Conservation (phyloP, 2,329 filamentous ascomycete species). For the Claviceps africana region DNA sequence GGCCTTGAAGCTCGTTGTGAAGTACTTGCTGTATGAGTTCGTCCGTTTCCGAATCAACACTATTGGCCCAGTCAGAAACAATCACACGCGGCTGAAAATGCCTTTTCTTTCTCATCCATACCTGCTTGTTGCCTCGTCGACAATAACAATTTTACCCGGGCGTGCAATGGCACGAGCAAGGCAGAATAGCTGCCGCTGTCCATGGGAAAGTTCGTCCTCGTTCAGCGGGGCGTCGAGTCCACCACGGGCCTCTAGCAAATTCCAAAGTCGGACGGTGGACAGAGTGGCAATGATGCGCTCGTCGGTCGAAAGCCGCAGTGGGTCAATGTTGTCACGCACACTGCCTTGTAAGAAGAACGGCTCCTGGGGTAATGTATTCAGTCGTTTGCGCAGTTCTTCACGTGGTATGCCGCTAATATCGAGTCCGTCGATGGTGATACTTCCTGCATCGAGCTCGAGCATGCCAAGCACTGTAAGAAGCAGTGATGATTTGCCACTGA, state of each 20-base stretch:
- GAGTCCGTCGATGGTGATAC: constrained; percentile 30
- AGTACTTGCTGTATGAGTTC: constrained; percentile 20
- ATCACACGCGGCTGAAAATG: neutral
- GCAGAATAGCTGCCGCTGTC: constrained; percentile 32
- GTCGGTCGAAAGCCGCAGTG: constrained; percentile 21
- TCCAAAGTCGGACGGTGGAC: constrained; percentile 28
- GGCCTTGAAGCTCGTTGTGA: constrained; percentile 18
- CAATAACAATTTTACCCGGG: constrained; percentile 20
- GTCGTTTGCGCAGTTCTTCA: constrained; percentile 11
- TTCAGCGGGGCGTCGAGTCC: constrained; percentile 23
- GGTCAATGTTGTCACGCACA: constrained; percentile 36
- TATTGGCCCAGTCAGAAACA: constrained; percentile 6
- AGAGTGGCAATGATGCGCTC: constrained; percentile 29
- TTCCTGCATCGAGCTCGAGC: constrained; percentile 26
- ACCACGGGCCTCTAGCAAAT: constrained; percentile 23
- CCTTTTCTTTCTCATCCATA: constrained; percentile 4
- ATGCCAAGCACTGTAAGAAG: constrained; percentile 32
- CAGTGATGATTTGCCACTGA: constrained; percentile 21
- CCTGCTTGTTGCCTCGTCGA: constrained; percentile 24
- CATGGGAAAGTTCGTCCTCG: constrained; percentile 22
- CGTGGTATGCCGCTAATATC: constrained; percentile 17
- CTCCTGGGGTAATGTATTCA: constrained; percentile 37
- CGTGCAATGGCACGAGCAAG: constrained; percentile 22
- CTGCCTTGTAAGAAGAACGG: constrained; percentile 33
- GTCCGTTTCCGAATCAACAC: constrained; percentile 22